A percentile compares a stretch with the other conserved stretches of the same genome.
These are phyloP conservation scores for Colletotrichum lini DNA, from an alignment of 2,329 filamentous ascomycete genomes.

Conservation along the genomic window DNA sequence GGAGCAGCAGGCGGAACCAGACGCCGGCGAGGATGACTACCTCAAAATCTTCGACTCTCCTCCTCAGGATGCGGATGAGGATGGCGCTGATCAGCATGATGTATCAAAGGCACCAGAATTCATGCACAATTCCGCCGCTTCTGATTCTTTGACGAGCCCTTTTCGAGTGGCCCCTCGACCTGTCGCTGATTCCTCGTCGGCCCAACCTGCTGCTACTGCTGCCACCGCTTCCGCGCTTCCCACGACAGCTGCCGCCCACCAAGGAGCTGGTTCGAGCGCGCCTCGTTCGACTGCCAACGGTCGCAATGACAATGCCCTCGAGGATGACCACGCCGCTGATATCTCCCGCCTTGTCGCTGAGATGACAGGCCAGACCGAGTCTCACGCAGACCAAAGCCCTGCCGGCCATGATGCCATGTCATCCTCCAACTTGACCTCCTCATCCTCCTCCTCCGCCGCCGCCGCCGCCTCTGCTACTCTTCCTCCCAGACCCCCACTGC, in stretches of 20 bases:
- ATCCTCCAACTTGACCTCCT: constrained; percentile 43
- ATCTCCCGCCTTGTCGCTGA: constrained; percentile 60
- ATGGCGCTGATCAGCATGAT: constrained; percentile 52
- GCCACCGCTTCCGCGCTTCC: constrained; percentile 23
- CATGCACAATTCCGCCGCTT: constrained; percentile 57
- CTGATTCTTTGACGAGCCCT: constrained; percentile 55
- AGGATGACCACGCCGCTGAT: constrained; percentile 53
- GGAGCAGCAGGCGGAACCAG: constrained; percentile 47
- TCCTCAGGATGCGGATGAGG: constrained; percentile 54
- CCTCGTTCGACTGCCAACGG: constrained; percentile 43
- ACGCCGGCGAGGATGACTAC: constrained; percentile 62
- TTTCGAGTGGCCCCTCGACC: constrained; percentile 50
- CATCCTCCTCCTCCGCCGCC: no score
- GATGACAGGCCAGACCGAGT: constrained; percentile 54
- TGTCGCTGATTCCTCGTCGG: constrained; percentile 51
- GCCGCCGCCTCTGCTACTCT: constrained; percentile 57
- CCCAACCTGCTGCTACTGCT: constrained; percentile 46
- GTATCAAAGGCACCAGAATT: constrained; percentile 63
- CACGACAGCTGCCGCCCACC: constrained; percentile 46
- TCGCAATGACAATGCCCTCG: constrained; percentile 48
- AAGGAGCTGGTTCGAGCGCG: constrained; percentile 48
- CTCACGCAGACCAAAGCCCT: constrained; percentile 41
- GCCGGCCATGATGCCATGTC: constrained; percentile 30
- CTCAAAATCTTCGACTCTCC: constrained; percentile 67
- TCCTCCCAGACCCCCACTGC: constrained; percentile 62